These are phyloP conservation scores for Nicotiana tabacum DNA, from an alignment of 257 asterid genomes.

Conservation along the genomic window DNA sequence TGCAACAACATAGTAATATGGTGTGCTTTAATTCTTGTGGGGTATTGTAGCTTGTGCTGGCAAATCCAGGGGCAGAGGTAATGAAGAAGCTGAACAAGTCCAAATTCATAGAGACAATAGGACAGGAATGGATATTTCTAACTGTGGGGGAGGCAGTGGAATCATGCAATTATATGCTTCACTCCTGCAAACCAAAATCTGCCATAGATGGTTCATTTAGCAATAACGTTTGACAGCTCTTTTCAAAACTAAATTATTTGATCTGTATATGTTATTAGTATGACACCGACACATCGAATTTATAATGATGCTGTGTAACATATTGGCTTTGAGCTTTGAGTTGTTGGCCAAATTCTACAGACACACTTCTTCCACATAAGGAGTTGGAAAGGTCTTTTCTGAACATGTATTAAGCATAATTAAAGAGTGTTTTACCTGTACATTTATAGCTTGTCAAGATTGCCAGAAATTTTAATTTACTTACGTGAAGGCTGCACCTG, in stretches of 20 bases:
- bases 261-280: not conserved
- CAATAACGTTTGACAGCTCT: conserved; percentile 36
- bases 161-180: conserved; percentile 76
- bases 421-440: not conserved
- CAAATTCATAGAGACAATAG: conserved; percentile 60
- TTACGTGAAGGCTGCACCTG: not conserved
- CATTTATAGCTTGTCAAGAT: not conserved
- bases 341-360: not conserved
- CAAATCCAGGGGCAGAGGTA: conserved; percentile 83
- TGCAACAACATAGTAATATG: not conserved
- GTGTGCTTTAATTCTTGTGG: not conserved
- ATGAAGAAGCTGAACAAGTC: conserved; percentile 86
- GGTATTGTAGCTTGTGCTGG: conserved; percentile 53
- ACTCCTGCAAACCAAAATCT: conserved; percentile 40
- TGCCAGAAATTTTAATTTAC: not conserved
- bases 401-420: not conserved
- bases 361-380: not conserved
- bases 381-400: not conserved
- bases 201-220: conserved; percentile 37
- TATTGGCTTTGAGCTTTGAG: not conserved
- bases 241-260: not conserved
- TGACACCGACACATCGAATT: not conserved
- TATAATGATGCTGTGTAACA: not conserved
- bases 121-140: conserved; percentile 79
- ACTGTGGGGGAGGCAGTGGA: conserved; percentile 92